Percentiles rank a stretch among this genome's conserved stretches.
These are phyloP conservation scores for Gossypium australe DNA, from an alignment of 345 rosid species.

Conservation along the genomic window DNA sequence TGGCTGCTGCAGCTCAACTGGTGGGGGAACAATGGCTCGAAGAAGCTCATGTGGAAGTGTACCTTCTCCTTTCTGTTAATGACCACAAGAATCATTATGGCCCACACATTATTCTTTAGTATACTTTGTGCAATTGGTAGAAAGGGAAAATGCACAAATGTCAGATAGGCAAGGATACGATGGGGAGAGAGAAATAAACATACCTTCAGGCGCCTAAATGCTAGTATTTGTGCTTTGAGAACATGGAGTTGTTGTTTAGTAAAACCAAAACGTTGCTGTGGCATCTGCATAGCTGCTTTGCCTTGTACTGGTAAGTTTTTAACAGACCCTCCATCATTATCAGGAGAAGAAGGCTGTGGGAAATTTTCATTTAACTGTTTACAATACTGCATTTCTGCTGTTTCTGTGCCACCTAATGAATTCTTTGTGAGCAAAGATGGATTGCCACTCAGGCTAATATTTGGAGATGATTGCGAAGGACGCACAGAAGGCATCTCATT, in stretches of 20 bases:
- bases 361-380: conserved; percentile 61
- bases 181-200: conserved; percentile 16
- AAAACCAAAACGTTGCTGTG: conserved; percentile 59
- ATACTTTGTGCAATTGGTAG: neutral
- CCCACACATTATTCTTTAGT: neutral
- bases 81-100: conserved; percentile 17
- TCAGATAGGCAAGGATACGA: neutral
- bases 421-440: conserved; percentile 50
- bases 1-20: conserved; percentile 68
- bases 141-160: neutral
- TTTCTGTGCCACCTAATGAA: conserved; percentile 42
- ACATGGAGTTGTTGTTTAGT: conserved; percentile 95
- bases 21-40: conserved; percentile 83
- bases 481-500: conserved; percentile 69
- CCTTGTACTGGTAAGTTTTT: conserved; percentile 40
- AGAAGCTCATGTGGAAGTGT: conserved; percentile 93
- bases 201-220: conserved; percentile 94
- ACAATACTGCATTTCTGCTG: conserved; percentile 53
- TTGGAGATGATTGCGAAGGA: conserved; percentile 58
- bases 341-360: conserved; percentile 43
- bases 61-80: conserved; percentile 86
- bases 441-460: conserved; percentile 44
- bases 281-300: conserved; percentile 46
- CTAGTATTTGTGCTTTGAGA: conserved; percentile 96
- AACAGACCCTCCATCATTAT: conserved; percentile 39